Base-by-base conservation (phyloP, 495 filamentous ascomycete genomes). In the Neurospora sp. region DNA sequence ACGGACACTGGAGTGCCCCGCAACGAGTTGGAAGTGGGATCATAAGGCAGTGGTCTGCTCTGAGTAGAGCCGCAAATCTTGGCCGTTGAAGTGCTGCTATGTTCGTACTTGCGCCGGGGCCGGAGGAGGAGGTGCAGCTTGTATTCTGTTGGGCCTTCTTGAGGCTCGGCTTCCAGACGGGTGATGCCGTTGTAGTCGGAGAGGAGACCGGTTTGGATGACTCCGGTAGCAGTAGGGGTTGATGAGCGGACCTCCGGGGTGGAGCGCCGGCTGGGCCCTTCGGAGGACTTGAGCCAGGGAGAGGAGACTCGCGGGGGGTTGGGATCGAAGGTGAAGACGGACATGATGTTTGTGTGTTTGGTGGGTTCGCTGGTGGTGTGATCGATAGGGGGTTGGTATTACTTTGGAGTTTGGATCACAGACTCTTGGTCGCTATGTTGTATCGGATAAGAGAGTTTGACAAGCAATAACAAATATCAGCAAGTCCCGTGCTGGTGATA, bases 91-190 rank as follows among this genome's bases (percentile, higher is more conserved):
- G 85, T 86, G 74, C 87, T 90, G 74, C 84, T 86, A 31, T 86
- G 86, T 48, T 88, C 84, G 80, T 93, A 95, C 41, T 86, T 89
- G 79, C 94, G 86, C 73, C 96, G 87, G 40, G 92, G 90, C 42
- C 93, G 89, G 40, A 97, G 83, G 11, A 98, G 86, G n/a, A 98
- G 85, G 85, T 97, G 96, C 66, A 99, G 83, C 80, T 99, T 99
- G 83, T 98, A 99, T 82, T 98, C 96, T 8, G 91, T 96, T 39
- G 96, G 93, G 0, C 96, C 96, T 72, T 96, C 91, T 78, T 98
- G 94, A 6, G 96, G 96, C 80, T 99, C 96, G 20, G 96, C 89
- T 73, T 94, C 90, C 16, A 99, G 83, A 76, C 91, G 93, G 39
- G 90, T 90, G 35, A 96, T 87, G 3, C 89, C 89, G 31, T 66